Conservation (phyloP, 129 eudicot species). For the Flaveria robusta region DNA sequence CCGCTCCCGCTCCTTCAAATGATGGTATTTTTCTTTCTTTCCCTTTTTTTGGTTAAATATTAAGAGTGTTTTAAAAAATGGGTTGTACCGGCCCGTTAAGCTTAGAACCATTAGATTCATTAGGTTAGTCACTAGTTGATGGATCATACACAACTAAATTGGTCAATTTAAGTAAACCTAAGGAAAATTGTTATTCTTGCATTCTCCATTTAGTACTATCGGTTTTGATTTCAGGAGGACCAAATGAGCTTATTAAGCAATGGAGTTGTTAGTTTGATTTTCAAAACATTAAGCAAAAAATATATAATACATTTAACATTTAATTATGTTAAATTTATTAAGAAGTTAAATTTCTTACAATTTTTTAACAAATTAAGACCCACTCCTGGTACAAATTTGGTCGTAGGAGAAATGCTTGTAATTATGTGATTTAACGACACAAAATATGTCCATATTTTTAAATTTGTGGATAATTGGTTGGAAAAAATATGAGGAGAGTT, state of each 20-base stretch:
- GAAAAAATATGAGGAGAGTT: too few relatives aligned
- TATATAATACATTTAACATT: background rate
- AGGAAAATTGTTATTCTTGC: too few relatives aligned
- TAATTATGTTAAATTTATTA: background rate
- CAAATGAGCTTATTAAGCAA: too few relatives aligned
- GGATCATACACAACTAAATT: too few relatives aligned
- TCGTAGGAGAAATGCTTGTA: background rate
- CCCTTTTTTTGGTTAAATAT: background rate
- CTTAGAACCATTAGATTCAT: too few relatives aligned
- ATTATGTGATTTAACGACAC: background rate
- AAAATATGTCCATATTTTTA: background rate
- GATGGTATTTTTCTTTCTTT: constrained; percentile 42
- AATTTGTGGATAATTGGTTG: too few relatives aligned
- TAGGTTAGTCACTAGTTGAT: background rate
- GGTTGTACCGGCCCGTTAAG: background rate
- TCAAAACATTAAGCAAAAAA: too few relatives aligned
- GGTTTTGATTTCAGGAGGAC: too few relatives aligned
- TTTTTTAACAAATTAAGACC: background rate
- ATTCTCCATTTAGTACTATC: too few relatives aligned
- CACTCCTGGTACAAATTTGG: background rate
- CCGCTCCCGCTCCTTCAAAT: constrained; percentile 57
- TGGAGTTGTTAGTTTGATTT: too few relatives aligned
- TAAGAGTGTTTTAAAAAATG: background rate
- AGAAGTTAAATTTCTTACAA: background rate
- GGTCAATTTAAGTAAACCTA: too few relatives aligned